phyloP scores from a whole-genome alignment of 2,329 filamentous ascomycete genomes.

The Botrytis elliptica region DNA sequence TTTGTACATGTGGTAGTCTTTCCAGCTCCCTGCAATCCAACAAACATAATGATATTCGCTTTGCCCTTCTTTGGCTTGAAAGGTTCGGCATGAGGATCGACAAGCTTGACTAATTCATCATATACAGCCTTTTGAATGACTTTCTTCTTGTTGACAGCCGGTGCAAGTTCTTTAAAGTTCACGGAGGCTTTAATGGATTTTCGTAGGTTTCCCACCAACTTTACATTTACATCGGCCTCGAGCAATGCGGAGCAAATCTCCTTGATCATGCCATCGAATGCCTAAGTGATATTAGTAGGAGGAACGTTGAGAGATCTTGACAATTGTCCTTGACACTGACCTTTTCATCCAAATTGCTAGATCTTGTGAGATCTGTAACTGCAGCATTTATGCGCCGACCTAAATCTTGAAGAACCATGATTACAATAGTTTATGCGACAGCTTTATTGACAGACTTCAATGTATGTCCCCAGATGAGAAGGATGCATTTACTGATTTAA shows the following conservation, averaged over 20 bases:
- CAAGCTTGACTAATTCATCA: conserved; percentile 91
- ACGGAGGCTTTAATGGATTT: conserved; percentile 89
- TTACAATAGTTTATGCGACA: conserved; percentile 26
- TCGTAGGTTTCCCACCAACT: conserved; percentile 84
- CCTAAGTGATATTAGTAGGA: conserved; percentile 53
- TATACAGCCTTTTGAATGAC: conserved; percentile 97
- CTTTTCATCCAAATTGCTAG: conserved; percentile 95
- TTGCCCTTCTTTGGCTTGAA: conserved; percentile 98
- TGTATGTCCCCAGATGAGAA: neutral
- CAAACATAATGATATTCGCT: conserved; percentile 98
- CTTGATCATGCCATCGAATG: conserved; percentile 97
- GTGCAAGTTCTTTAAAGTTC: conserved; percentile 90
- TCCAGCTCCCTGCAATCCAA: conserved; percentile 93
- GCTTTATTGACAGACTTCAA: neutral
- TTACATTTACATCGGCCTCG: conserved; percentile 96
- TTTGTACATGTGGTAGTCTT: conserved; percentile 99
- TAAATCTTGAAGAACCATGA: conserved; percentile 98
- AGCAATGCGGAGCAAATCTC: conserved; percentile 95
- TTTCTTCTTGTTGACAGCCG: conserved; percentile 96
- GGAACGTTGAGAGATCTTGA: conserved; percentile 8
- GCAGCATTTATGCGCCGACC: conserved; percentile 98
- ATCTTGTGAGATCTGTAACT: conserved; percentile 87
- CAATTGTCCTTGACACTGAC: conserved; percentile 44
- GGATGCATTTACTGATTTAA: conserved; percentile 7
- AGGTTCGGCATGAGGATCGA: conserved; percentile 90